These are phyloP conservation scores for Exserohilum turcica DNA, from an alignment of 2,329 filamentous ascomycete genomes.

Conservation along the genomic window DNA sequence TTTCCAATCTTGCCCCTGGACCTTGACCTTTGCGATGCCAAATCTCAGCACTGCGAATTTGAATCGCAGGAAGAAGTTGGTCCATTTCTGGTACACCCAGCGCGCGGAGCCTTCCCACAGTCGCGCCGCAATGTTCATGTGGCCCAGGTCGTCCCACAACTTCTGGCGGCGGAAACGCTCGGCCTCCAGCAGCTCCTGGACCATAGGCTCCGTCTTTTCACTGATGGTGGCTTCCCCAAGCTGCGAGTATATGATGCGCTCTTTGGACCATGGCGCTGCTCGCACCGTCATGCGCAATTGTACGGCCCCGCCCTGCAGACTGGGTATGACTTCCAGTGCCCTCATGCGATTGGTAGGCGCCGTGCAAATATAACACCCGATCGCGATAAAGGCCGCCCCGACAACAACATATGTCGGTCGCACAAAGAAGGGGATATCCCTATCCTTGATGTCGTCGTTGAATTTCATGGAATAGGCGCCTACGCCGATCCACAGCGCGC, in stretches of 20 bases:
- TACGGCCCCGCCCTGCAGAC: conserved; percentile 33
- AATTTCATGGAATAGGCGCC: conserved; percentile 40
- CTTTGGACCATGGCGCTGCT: conserved; percentile 32
- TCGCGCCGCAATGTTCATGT: conserved; percentile 27
- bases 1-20: conserved; percentile 43
- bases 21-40: conserved; percentile 38
- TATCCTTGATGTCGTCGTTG: conserved; percentile 38
- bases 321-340: conserved; percentile 40
- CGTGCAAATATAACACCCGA: conserved; percentile 40
- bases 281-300: conserved; percentile 39
- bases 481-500: conserved; percentile 30
- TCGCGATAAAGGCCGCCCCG: conserved; percentile 32
- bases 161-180: conserved; percentile 34
- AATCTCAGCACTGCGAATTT: conserved; percentile 44
- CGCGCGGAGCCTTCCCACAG: conserved; percentile 38
- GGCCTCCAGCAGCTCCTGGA: conserved; percentile 38
- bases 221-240: conserved; percentile 36
- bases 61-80: conserved; percentile 43
- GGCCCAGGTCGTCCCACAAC: conserved; percentile 34
- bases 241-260: conserved; percentile 36
- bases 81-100: conserved; percentile 45
- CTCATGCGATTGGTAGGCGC: conserved; percentile 39
- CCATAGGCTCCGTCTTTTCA: conserved; percentile 42
- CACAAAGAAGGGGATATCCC: conserved; percentile 40
- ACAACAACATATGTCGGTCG: conserved; percentile 43